Base-by-base conservation (phyloP, 768 basidiomycete genomes). In the Russula sp. region DNA sequence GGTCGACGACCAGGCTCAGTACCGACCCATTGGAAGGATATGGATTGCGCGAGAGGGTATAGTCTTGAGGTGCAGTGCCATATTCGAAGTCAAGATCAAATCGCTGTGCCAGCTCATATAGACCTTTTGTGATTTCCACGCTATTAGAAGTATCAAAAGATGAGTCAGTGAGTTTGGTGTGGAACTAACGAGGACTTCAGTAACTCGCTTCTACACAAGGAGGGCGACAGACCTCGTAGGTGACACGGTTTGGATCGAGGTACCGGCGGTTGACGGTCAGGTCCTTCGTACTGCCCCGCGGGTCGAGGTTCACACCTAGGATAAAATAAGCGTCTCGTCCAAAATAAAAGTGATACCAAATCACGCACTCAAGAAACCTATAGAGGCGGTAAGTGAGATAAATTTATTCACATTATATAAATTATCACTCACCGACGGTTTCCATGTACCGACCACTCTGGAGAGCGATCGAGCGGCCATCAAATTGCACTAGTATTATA, bases 371-470 rank as follows among this genome's bases (percentile, higher is more conserved):
- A 29, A 29, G 25, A 29, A 29, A 29, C 25, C 25, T 29, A 3
- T 29, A 29, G 25, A 29, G 25, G 25, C 25, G 25, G 3, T 29
- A 29, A 2, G 25, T 29, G 25, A 29, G 25, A 29, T 29, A 29
- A 29, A 29, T 29, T 2, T 1, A 53, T 13, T 1, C 29, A 42
- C 20, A 6, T 11, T 43, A n/a, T 5, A 38, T 6, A 9, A 34
- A 14, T 51, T 16, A 11, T 13, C 55, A 68, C 81, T 13, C 52
- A 87, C 90, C 92, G 57, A 95, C 76, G 10, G 93, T 97, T 74
- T 97, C 94, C 87, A 96, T 89, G 70, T 95, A 96, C 25, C 91
- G 78, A 18, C 94, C 25, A 29, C 90, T 87, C 68, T 92, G 89
- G 63, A 94, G 70, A 2, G 86, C 78, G 77, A 93, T 90, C 0